Evolutionary conservation across 2,329 filamentous ascomycete genomes (phyloP), one percentile per base, ranked within the genome.

Genomic region (Monilinia fructigena): DNA sequence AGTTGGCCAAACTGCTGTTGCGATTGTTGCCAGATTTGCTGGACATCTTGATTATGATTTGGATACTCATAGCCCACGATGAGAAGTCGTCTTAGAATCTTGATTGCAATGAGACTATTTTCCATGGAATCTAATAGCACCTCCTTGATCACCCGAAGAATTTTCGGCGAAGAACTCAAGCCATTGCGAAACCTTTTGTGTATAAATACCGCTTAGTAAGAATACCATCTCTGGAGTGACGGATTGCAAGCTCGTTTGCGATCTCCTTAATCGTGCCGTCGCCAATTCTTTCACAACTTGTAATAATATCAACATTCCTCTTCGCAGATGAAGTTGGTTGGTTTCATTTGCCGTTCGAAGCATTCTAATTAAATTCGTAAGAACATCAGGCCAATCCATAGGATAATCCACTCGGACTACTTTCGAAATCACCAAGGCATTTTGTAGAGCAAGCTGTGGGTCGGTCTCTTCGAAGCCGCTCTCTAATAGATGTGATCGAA

Each of bases 211-310:
- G 26, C 86, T 88, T 28, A 98, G 80, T 3, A 95, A 81, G 72
- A 89, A 88, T n/a, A 97, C 85, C 28, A 97, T 85, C 76, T 97
- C 92, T 0, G 93, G 92, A 0, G 93, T 87, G 40, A 91, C 84
- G 1, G 87, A 86, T 72, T 96, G 90, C 20, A 99, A 81, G 48
- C 87, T 89, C 1, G 88, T 87, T 73, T 93, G 88, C 0, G 89
- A 93, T 70, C 86, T 86, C 66, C 88, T 84, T 58, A 98, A 78
- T 54, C 92, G 85, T 2, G 90, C 93, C 0, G 91, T 93, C 0
- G 91, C 88, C 7, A 98, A 81, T 76, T 98, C 95, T 79, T 98
- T 99, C 74, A 96, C 88, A 38, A 97, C 87, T 58, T 94, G 89
- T 18, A 98, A 82, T 14, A 97, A 81, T 16, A 96, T 87, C 63